Evolutionary conservation across 1,139 yeast genomes (phyloP), one percentile per base, ranked within the genome.

Genomic region (Eremothecium cymbalariae): DNA sequence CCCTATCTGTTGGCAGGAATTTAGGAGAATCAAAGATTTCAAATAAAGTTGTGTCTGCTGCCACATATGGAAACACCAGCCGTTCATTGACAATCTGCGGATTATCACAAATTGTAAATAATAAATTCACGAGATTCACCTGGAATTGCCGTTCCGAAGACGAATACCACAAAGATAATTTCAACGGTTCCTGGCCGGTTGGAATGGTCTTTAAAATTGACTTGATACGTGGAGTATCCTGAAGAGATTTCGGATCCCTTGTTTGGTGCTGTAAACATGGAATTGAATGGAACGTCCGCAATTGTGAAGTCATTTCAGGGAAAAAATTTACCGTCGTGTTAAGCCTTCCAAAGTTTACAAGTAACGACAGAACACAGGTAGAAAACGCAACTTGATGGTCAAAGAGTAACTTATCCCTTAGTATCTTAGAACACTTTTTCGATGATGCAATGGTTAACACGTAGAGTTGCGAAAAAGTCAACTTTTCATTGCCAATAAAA

Each of bases 301-400:
- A 67, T 43, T 88, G 90, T 1, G 95, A 85, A 46, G 86, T 79
- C 97, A 88, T 88, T 54, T 86, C 96, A n/a, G 94, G 86, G 37
- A 85, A 94, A 55, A 88, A 90, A 59, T 88, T 88, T 35, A 90
- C 78, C 4, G 97, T 90, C 2, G 98, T 90, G 62, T 90, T 90
- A 77, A 90, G 77, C 44, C 97, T 67, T 4, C 97, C 97, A 30
- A 86, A 77, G 55, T 90, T 90, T 18, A 90, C 97, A 43, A 90
- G 66, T 28, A 90, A 62, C 45, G 95, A 84, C 19, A 85, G 79
- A 68, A 84, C 77, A 34, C 86, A 83, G 33, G 85, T 85, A 11
- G 85, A 75, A 32, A 74, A 66, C 2, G 84, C 83, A 60, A 73
- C 68, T 29, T 72, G 72, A 39, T 68, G 69, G 43, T 81, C 85